Base-by-base conservation (phyloP, 2,329 filamentous ascomycete species). In the Colletotrichum euphorbiae region DNA sequence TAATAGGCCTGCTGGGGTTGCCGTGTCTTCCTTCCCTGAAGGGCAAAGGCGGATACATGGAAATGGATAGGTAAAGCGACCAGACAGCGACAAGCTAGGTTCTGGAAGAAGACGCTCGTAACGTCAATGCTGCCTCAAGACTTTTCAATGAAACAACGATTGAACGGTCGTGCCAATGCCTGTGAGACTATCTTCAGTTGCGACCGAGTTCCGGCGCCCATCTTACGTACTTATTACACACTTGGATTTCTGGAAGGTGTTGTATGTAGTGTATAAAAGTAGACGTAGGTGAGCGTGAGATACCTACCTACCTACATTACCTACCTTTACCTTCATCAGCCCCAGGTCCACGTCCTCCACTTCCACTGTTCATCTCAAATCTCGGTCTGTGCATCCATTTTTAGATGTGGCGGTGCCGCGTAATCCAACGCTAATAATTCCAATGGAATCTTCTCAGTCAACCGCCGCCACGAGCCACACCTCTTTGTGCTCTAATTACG, bases 361-460 rank as follows among this genome's bases (percentile, higher is more conserved):
- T 33, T 33, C 9, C 11, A 15, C 50, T 33, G 54, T 46, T 46
- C 40, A 46, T 46, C 38, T 56, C 38, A 54, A 54, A 55, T 40
- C 33, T 55, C 33, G 52, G 36, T 55, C 55, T 13, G 28, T 21
- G 54, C 36, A 43, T 33, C 45, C 62, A 66, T 54, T 54, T 55
- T 50, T 42, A 62, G 40, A 48, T 55, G 57, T 54, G 63, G 63
- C 63, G 28, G 62, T 65, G 62, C 56, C 43, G 36, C 31, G 48
- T 9, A 24, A 43, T 38, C n/a, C n/a, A 36, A 52, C 45, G 33
- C 46, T n/a, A 19, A 12, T 11, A 9, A 51, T n/a, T 51, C 12
- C 5, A 51, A n/a, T n/a, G n/a, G n/a, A n/a, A 33, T 28, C 21
- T 28, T 51, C 28, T 50, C 21, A 33, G 9, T 36, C 38, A 50